These are phyloP conservation scores for Setaria italica DNA, from an alignment of 202 grass and related monocot genomes.

Conservation along the genomic window DNA sequence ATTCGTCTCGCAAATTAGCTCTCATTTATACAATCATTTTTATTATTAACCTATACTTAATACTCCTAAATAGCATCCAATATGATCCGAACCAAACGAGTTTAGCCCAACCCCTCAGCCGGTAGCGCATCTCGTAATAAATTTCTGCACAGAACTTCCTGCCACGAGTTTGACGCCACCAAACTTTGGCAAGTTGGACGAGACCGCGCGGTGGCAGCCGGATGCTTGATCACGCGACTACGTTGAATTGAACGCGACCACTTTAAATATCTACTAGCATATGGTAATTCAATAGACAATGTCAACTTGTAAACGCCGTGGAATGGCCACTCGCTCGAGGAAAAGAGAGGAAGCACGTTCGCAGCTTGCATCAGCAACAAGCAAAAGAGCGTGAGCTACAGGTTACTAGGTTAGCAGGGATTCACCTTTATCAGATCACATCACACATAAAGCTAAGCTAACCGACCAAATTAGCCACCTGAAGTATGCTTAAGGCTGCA, in stretches of 20 bases:
- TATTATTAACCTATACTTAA: too few species aligned
- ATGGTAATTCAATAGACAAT: neutral
- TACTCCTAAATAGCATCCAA: too few species aligned
- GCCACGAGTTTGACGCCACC: slow-evolving; percentile 5
- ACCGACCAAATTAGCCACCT: slow-evolving; percentile 26
- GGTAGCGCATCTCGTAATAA: too few species aligned
- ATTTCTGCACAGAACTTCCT: too few species aligned
- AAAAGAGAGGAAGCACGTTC: neutral
- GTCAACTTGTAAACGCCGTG: neutral
- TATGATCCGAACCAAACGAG: too few species aligned
- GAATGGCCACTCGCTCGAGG: neutral
- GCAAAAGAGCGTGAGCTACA: neutral
- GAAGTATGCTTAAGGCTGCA: neutral
- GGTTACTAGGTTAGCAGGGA: neutral
- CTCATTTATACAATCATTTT: too few species aligned
- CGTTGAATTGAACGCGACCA: neutral
- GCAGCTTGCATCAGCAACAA: neutral
- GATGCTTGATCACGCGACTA: neutral
- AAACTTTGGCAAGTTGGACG: neutral
- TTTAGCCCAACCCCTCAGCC: too few species aligned
- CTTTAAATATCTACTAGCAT: neutral
- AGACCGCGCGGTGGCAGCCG: neutral
- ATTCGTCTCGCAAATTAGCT: too few species aligned
- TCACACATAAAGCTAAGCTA: neutral
- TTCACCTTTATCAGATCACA: neutral